These are phyloP conservation scores for Hapsidospora chrysogenum DNA, from an alignment of 495 filamentous ascomycete species.

Conservation along the genomic window DNA sequence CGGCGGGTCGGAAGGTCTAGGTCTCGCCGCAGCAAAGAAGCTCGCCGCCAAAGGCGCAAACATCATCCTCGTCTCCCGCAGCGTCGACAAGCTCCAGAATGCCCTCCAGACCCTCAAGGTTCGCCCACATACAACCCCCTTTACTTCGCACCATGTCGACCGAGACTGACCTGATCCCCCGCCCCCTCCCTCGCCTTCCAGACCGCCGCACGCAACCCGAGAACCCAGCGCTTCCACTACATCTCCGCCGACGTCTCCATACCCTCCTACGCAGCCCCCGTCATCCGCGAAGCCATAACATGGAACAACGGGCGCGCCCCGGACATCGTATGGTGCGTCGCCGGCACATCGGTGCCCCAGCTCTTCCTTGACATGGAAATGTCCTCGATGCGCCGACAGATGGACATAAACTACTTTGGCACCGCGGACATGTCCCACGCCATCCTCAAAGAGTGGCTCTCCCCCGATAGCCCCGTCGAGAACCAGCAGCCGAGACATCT, in stretches of 20 bases:
- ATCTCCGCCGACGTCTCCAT: conserved; percentile 72
- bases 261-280: conserved; percentile 42
- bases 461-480: conserved; percentile 20
- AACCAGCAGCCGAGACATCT: conserved; percentile 53
- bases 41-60: conserved; percentile 75
- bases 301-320: conserved; percentile 67
- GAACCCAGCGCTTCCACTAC: conserved; percentile 61
- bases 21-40: conserved; percentile 50
- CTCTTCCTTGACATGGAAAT: conserved; percentile 55
- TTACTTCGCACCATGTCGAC: background rate
- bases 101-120: conserved; percentile 52
- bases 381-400: conserved; percentile 53
- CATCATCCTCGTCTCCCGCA: conserved; percentile 70
- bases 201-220: conserved; percentile 39
- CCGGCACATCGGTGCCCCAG: conserved; percentile 56
- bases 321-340: conserved; percentile 86
- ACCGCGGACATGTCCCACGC: conserved; percentile 74
- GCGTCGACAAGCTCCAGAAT: conserved; percentile 50
- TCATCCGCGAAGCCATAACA: conserved; percentile 55
- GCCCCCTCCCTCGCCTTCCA: conserved; percentile 12
- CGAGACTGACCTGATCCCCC: background rate
- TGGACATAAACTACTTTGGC: conserved; percentile 86
- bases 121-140: conserved; percentile 4
- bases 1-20: conserved; percentile 88
- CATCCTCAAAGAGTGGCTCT: conserved; percentile 41